A percentile compares a stretch with the other conserved stretches of the same genome.
Conservation (phyloP, 2,329 filamentous ascomycete genomes). For the Dothideomycetes sp. region DNA sequence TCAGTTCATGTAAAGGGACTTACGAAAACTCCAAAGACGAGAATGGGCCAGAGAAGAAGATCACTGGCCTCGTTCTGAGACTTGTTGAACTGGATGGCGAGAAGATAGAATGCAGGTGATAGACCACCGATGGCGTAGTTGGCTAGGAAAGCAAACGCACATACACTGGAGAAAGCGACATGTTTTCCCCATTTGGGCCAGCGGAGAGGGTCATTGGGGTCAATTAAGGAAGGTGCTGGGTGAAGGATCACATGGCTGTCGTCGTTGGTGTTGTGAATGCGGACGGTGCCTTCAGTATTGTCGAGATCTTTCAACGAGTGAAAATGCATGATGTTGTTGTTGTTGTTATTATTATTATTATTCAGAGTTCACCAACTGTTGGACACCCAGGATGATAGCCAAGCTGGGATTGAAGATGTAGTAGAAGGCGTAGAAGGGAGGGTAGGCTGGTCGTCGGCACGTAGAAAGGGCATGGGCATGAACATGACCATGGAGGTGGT, state of each 20-base stretch:
- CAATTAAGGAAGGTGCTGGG: conserved; percentile 38
- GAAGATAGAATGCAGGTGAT: conserved; percentile 34
- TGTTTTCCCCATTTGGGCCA: conserved; percentile 42
- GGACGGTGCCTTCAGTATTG: conserved; percentile 31
- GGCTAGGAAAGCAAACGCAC: conserved; percentile 39
- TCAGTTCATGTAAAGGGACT: background rate
- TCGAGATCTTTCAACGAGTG: conserved; percentile 29
- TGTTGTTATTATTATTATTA: conserved; percentile 1
- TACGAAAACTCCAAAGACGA: conserved; percentile 39
- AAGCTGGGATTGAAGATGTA: conserved; percentile 9
- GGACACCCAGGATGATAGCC: conserved; percentile 18
- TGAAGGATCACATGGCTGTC: conserved; percentile 33
- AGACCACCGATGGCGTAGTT: conserved; percentile 40
- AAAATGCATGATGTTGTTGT: conserved; percentile 22
- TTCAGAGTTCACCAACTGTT: conserved; percentile 13
- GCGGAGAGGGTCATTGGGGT: conserved; percentile 41
- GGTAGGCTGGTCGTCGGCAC: conserved; percentile 1
- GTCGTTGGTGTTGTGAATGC: conserved; percentile 21
- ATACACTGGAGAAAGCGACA: conserved; percentile 35
- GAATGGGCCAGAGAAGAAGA: conserved; percentile 33
- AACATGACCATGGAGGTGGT: background rate
- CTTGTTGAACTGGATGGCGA: conserved; percentile 39
- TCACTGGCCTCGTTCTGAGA: conserved; percentile 36
- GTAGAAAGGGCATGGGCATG: background rate
- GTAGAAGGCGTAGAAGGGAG: background rate